These are phyloP conservation scores for Galerina sulciceps DNA, from an alignment of 768 basidiomycete genomes.

Conservation along the genomic window DNA sequence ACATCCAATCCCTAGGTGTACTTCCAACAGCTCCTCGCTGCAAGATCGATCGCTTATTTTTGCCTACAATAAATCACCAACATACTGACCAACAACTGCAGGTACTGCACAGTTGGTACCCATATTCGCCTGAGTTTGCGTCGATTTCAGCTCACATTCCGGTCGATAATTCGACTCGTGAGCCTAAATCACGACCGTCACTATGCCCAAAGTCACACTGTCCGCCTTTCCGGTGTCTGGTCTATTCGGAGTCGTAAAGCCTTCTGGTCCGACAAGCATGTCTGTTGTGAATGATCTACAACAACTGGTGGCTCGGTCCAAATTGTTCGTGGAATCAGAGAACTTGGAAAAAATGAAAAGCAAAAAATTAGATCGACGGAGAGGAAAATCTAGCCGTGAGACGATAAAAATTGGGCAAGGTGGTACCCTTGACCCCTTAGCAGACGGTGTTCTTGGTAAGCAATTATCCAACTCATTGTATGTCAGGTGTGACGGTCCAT, in stretches of 20 bases:
- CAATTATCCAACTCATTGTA: neutral
- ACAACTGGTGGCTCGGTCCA: conserved; percentile 73
- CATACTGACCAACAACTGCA: too few relatives aligned
- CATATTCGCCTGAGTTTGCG: neutral
- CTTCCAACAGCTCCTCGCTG: too few relatives aligned
- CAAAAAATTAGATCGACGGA: conserved; percentile 43
- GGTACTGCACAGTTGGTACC: too few relatives aligned
- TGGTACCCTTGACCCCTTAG: conserved; percentile 95
- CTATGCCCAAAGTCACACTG: conserved; percentile 69
- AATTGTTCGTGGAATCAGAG: conserved; percentile 73
- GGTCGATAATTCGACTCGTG: neutral
- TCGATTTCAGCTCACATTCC: neutral
- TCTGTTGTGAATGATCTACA: conserved; percentile 85
- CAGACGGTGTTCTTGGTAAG: conserved; percentile 91
- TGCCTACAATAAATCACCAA: too few relatives aligned
- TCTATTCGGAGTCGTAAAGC: conserved; percentile 89
- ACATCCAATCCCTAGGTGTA: too few relatives aligned
- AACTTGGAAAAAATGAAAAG: conserved; percentile 57
- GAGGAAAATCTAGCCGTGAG: conserved; percentile 49
- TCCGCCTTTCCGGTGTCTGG: conserved; percentile 70
- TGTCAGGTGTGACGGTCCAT: neutral
- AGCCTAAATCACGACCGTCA: neutral
- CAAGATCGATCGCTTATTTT: too few relatives aligned
- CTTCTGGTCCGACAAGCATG: conserved; percentile 94
- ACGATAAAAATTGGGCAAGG: conserved; percentile 88